phyloP scores from a whole-genome alignment of 805 yeast genomes.

The Ogataea naganishii region DNA sequence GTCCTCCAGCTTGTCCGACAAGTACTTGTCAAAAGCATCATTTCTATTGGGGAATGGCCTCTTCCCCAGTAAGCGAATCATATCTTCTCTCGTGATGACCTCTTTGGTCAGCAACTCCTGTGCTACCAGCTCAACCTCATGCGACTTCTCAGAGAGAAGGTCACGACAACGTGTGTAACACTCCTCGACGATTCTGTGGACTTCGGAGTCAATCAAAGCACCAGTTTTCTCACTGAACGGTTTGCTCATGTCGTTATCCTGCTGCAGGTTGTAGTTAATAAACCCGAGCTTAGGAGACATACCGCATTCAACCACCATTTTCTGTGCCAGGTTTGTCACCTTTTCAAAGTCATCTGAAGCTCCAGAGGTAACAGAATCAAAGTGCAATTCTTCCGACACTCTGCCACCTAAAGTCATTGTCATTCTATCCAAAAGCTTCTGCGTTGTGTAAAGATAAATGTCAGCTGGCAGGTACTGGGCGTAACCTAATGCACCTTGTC shows the following conservation, averaged over 20 bases:
- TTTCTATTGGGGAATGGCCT: constrained; percentile 73
- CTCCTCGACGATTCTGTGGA: constrained; percentile 55
- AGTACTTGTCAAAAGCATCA: constrained; percentile 85
- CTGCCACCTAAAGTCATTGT: constrained; percentile 93
- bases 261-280: constrained; percentile 42
- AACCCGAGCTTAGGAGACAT: constrained; percentile 77
- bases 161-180: constrained; percentile 53
- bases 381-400: constrained; percentile 85
- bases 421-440: constrained; percentile 77
- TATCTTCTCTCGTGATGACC: constrained; percentile 74
- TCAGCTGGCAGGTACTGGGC: constrained; percentile 93
- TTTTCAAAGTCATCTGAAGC: constrained; percentile 91
- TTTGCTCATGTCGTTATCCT: constrained; percentile 42
- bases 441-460: constrained; percentile 65
- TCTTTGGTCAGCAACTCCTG: constrained; percentile 64
- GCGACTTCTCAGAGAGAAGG: constrained; percentile 47
- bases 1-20: constrained; percentile 28
- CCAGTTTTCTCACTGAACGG: constrained; percentile 72
- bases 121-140: constrained; percentile 62
- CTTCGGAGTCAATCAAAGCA: constrained; percentile 56
- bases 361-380: constrained; percentile 82
- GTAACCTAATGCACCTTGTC: constrained; percentile 92
- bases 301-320: constrained; percentile 83
- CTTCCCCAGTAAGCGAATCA: constrained; percentile 67
- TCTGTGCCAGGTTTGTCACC: constrained; percentile 79